These are phyloP conservation scores for Aspergillus quadricinctus DNA, from an alignment of 2,329 filamentous ascomycete species.

Conservation along the genomic window DNA sequence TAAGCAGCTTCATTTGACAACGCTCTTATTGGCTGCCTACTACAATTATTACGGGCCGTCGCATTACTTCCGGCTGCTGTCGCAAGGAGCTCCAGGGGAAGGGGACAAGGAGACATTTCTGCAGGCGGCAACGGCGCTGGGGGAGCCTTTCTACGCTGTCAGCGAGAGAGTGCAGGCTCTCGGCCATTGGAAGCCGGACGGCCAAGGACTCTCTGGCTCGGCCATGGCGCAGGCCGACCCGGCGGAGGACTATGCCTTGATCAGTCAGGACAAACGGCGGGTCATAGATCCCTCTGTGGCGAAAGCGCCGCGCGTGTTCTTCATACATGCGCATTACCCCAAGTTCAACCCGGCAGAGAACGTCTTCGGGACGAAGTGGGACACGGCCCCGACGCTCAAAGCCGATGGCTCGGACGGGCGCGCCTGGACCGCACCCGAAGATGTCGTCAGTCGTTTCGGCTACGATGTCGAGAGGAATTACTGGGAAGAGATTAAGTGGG, in stretches of 20 bases:
- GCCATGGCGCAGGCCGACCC: constrained; percentile 39
- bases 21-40: constrained; percentile 34
- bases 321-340: constrained; percentile 40
- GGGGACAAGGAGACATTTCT: constrained; percentile 40
- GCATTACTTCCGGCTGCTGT: constrained; percentile 36
- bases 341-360: constrained; percentile 40
- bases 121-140: constrained; percentile 30
- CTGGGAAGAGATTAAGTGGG: constrained; percentile 40
- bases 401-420: constrained; percentile 33
- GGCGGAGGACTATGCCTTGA: constrained; percentile 32
- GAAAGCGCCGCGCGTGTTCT: constrained; percentile 32
- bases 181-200: constrained; percentile 25
- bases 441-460: constrained; percentile 33
- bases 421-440: constrained; percentile 33
- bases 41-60: constrained; percentile 36
- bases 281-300: constrained; percentile 29
- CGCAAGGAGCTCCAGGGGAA: constrained; percentile 36
- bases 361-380: constrained; percentile 36
- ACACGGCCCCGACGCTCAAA: constrained; percentile 33
- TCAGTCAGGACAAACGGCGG: constrained; percentile 29
- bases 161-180: constrained; percentile 34
- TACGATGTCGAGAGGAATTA: constrained; percentile 37
- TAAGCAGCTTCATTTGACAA: constrained; percentile 32
- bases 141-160: constrained; percentile 33
- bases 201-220: constrained; percentile 26